Evolutionary conservation across 148 eudicot genomes (phyloP).

Genomic region (Gaultheria prostrata): DNA sequence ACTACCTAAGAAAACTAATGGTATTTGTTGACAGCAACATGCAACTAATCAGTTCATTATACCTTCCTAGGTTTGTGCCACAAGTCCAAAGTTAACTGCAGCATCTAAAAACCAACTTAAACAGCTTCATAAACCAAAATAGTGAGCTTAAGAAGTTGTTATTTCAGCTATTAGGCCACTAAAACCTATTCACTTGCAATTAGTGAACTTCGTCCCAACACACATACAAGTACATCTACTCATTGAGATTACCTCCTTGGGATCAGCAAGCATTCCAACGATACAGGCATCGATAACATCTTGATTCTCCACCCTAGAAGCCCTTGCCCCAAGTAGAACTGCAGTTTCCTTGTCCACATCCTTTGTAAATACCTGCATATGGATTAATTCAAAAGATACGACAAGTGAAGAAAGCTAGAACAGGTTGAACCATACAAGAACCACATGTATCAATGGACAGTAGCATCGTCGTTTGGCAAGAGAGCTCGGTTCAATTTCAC

Average conservation of each 20-base stretch:
- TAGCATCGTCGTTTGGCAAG: too few relatives aligned
- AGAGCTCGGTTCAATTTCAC: too few relatives aligned
- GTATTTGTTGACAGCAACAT: background rate
- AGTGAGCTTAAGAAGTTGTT: background rate
- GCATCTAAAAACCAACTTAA: background rate
- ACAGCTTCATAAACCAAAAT: background rate
- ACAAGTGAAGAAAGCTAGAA: too few relatives aligned
- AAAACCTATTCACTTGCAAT: background rate
- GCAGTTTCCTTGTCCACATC: constrained; percentile 49
- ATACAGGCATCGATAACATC: constrained; percentile 92
- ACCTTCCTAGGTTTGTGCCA: background rate
- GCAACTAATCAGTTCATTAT: background rate
- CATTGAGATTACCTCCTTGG: constrained; percentile 53
- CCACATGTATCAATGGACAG: too few relatives aligned
- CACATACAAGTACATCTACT: background rate
- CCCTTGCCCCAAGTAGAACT: constrained; percentile 67
- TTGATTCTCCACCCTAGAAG: constrained; percentile 89
- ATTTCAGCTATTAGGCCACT: constrained; percentile 1
- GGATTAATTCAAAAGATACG: background rate
- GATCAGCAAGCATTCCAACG: constrained; percentile 84
- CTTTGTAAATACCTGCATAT: constrained; percentile 42
- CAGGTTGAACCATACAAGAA: too few relatives aligned
- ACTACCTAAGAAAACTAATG: background rate
- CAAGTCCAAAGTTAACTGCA: background rate
- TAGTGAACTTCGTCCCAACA: background rate